Evolutionary conservation across 2,329 filamentous ascomycete species (phyloP).

Genomic region (Diaporthe ampelina): DNA sequence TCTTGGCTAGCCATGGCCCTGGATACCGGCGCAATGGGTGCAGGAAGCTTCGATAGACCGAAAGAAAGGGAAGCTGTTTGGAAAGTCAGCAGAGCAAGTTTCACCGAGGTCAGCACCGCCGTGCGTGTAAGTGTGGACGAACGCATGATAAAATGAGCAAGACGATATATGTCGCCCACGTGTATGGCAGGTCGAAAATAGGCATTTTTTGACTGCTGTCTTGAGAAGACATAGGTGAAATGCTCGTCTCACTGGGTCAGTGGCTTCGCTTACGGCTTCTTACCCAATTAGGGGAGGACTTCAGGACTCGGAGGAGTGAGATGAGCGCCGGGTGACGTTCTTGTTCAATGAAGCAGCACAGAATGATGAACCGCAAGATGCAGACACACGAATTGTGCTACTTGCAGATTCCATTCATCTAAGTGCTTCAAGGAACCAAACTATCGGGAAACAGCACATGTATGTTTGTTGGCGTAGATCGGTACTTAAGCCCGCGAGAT

Average conservation of each 20-base stretch:
- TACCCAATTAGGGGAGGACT: no score
- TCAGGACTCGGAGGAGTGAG: no score
- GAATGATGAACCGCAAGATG: no score
- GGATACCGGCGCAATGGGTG: slow-evolving; percentile 1
- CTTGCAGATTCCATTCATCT: no score
- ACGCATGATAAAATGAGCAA: neutral
- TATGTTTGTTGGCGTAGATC: no score
- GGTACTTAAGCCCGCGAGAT: no score
- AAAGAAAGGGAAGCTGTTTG: neutral
- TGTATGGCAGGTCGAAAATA: neutral
- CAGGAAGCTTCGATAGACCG: neutral
- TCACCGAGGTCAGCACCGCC: neutral
- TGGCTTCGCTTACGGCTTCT: no score
- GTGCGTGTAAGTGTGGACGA: neutral
- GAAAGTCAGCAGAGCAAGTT: neutral
- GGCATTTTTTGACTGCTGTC: neutral
- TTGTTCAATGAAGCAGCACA: no score
- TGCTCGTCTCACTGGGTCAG: neutral
- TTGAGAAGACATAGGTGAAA: neutral
- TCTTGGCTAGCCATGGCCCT: slow-evolving; percentile 9
- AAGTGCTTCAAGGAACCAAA: no score
- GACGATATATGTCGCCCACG: neutral
- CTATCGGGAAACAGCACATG: no score
- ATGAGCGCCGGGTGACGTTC: no score
- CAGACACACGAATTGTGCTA: no score